phyloP scores from a whole-genome alignment of 2,329 filamentous ascomycete species.

The Colletotrichum tamarilloi region DNA sequence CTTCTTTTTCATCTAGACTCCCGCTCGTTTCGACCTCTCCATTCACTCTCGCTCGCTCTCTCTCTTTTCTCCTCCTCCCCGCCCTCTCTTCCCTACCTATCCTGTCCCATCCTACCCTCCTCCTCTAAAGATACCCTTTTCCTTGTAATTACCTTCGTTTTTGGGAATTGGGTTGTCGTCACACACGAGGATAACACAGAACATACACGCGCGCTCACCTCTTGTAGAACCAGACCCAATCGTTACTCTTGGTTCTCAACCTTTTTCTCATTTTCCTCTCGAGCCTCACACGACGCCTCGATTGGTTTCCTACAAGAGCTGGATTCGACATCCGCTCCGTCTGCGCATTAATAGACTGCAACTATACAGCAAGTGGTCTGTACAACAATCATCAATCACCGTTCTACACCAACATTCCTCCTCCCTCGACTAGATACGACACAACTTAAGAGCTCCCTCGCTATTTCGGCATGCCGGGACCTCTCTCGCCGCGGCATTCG shows the following conservation, averaged over 20 bases:
- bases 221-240: constrained; percentile 16
- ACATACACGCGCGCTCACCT: constrained; percentile 4
- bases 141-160: constrained; percentile 33
- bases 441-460: not conserved
- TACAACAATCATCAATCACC: not conserved
- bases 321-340: constrained; percentile 33
- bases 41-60: constrained; percentile 8
- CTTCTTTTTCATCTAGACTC: constrained; percentile 33
- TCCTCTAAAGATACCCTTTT: constrained; percentile 29
- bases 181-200: constrained; percentile 1
- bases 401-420: constrained; percentile 13
- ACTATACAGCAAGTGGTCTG: constrained; percentile 7
- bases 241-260: constrained; percentile 19
- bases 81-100: constrained; percentile 15
- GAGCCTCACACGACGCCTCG: constrained; percentile 4
- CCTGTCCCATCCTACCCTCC: constrained; percentile 14
- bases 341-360: constrained; percentile 23
- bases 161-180: constrained; percentile 26
- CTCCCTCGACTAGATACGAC: constrained; percentile 18
- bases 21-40: constrained; percentile 24
- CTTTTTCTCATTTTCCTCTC: not conserved
- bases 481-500: constrained; percentile 51
- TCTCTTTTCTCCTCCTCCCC: constrained; percentile 12
- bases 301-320: constrained; percentile 6
- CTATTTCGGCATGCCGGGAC: constrained; percentile 38